Conservation (phyloP, 768 basidiomycete species). For the Boletus speciosus region DNA sequence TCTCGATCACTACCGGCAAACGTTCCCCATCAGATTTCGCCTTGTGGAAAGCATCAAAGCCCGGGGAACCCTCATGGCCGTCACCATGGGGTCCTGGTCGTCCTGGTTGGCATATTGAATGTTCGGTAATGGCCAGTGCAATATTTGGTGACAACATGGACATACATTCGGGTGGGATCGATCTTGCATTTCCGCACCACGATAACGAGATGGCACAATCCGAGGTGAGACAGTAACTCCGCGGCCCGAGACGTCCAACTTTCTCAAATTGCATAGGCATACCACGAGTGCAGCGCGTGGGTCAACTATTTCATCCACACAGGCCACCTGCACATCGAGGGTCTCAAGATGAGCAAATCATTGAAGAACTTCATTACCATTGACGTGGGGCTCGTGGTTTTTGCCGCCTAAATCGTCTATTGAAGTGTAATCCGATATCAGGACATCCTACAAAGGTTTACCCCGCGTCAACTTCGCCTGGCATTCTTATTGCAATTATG, state of each 20-base stretch:
- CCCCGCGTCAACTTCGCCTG: constrained; percentile 84
- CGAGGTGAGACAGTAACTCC: constrained; percentile 54
- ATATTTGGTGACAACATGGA: constrained; percentile 70
- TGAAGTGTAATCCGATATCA: constrained; percentile 30
- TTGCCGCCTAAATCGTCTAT: background rate
- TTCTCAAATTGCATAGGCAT: constrained; percentile 58
- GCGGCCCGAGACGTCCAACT: background rate
- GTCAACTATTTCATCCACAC: constrained; percentile 99
- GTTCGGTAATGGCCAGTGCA: constrained; percentile 95
- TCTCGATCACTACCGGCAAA: constrained; percentile 57
- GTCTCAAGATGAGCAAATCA: constrained; percentile 98
- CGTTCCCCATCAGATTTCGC: constrained; percentile 92
- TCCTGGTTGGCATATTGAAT: constrained; percentile 96
- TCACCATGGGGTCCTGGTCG: constrained; percentile 80
- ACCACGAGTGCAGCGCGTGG: constrained; percentile 89
- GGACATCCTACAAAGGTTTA: constrained; percentile 83
- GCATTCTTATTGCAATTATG: constrained; percentile 90
- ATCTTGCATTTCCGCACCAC: constrained; percentile 98
- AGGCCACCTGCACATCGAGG: constrained; percentile 96
- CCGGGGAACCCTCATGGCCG: constrained; percentile 95
- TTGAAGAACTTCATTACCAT: constrained; percentile 99
- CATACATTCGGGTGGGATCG: constrained; percentile 96
- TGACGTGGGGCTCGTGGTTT: constrained; percentile 50
- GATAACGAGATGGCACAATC: constrained; percentile 98
- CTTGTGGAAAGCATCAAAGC: constrained; percentile 95